Evolutionary conservation across 345 rosid genomes (phyloP), one percentile per base, ranked within the genome.

Genomic region (Eucalyptus erythrocorys): DNA sequence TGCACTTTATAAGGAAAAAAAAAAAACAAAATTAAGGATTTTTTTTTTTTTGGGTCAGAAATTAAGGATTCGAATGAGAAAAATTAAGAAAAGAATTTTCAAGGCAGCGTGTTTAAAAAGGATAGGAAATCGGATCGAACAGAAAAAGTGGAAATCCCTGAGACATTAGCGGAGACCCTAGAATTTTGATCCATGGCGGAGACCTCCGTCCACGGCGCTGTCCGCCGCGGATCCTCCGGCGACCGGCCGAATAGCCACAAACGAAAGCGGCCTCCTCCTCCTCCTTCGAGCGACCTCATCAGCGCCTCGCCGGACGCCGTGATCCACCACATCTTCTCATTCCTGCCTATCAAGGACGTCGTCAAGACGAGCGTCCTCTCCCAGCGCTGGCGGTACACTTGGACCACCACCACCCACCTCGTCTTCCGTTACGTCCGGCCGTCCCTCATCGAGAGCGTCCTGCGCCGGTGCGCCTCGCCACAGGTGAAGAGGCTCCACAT

Each of bases 351-450:
- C 19, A 11, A 45, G 32, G 86, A 81, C 51, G 48, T 47, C 10
- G 32, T 84, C 27, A 84, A 48, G 37, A 84, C 86, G 34, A 4
- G 17, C 51, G 19, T 45, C 50, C 32, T 84, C n/a, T 84, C 51
- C 32, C 26, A 45, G 19, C 17, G 51, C 22, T 24, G 86, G 86
- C 34, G 13, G 22, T 71, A 13, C 24, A 17, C 43, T 22, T 71
- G 81, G 42, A 71, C 26, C 43, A 34, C 13, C 6, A 6, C 80
- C 26, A 2, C 79, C 76, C 4, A 71, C 43, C 81, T 71, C 26
- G 57, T 0, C 57, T 51, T 51, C 57, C 4, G 0, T 51, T 19
- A 51, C 57, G 1, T 51, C 57, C 57, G 26, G 0, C 57, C 24
- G 57, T 51, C 57, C 57, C 24, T 51, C 57, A 51, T 51, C 57